Percentiles rank a stretch among this genome's conserved stretches.
These are phyloP conservation scores for Leccinum fibrillosum DNA, from an alignment of 768 basidiomycete genomes.

Conservation along the genomic window DNA sequence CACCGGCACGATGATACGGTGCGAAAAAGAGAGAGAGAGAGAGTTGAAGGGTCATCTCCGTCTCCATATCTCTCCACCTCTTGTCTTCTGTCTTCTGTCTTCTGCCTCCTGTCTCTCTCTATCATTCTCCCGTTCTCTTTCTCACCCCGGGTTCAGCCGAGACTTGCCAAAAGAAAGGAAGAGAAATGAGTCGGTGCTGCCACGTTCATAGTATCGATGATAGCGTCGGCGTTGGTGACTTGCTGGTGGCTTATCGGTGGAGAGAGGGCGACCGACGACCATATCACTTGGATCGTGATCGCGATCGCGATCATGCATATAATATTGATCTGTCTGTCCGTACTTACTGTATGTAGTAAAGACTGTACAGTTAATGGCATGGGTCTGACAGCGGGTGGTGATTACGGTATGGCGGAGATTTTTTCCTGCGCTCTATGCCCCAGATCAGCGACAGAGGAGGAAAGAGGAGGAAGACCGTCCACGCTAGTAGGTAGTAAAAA, in stretches of 20 bases:
- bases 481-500: background rate
- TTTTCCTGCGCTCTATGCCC: conserved; percentile 29
- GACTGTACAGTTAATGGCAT: background rate
- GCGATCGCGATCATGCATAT: background rate
- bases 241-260: conserved; percentile 16
- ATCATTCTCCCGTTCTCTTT: background rate
- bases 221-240: background rate
- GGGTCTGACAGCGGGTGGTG: conserved; percentile 11
- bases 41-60: background rate
- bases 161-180: background rate
- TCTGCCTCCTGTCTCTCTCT: background rate
- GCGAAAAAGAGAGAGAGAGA: background rate
- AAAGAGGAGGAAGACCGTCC: background rate
- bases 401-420: conserved; percentile 19
- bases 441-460: background rate
- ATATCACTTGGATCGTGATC: background rate
- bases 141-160: conserved; percentile 6
- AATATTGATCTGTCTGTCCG: background rate
- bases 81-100: background rate
- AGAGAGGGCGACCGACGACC: background rate
- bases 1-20: background rate
- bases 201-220: conserved; percentile 15
- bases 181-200: conserved; percentile 2
- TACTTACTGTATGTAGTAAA: background rate
- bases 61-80: background rate